Base-by-base conservation (phyloP, 1,284 basidiomycete genomes). In the Ustilago esculenta region DNA sequence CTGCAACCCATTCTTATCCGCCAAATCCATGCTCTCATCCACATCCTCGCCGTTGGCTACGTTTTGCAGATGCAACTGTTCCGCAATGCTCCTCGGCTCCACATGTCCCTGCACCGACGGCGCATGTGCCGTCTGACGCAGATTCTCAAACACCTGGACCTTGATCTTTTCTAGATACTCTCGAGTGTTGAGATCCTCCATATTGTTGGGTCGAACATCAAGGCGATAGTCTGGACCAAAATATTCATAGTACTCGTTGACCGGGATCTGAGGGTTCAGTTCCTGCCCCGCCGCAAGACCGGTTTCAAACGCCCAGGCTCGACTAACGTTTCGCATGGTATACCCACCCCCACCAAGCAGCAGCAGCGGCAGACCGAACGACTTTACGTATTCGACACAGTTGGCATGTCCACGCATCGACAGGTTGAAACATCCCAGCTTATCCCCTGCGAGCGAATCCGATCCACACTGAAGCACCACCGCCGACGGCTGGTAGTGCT, bases 271-370 rank as follows among this genome's bases (percentile, higher is more conserved):
- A 71, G 89, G 86, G 41, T 89, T 90, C 7, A 98, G 87, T 81
- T 98, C 92, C 21, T 96, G 91, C 10, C 96, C 96, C 11, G 94
- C 94, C 5, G 95, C 96, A 30, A 98, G 84, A 15, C 96, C 96
- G 1, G 96, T 99, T 84, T 99, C 96, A 81, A 89, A 98, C 15
- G 96, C 95, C 96, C 96, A 99, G 9, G 92, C 92, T 43, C 96
- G 87, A 69, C 91, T 92, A 61, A 98, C 96, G 65, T 97, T 97
- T 44, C 95, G 90, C 88, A 99, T 97, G 1, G 96, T 99, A 83
- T 99, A 99, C 0, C 96, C 96, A 8, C 96, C 96, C 17, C 96
- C 96, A 18, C 96, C 96, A 9, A 99, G 88, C 39, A 99, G 86
- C 14, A 99, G 85, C 21, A 98, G 83, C 0, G 96, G 96, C 50